Conservation (phyloP, 1,284 basidiomycete species). For the Pseudozyma thailandica region DNA sequence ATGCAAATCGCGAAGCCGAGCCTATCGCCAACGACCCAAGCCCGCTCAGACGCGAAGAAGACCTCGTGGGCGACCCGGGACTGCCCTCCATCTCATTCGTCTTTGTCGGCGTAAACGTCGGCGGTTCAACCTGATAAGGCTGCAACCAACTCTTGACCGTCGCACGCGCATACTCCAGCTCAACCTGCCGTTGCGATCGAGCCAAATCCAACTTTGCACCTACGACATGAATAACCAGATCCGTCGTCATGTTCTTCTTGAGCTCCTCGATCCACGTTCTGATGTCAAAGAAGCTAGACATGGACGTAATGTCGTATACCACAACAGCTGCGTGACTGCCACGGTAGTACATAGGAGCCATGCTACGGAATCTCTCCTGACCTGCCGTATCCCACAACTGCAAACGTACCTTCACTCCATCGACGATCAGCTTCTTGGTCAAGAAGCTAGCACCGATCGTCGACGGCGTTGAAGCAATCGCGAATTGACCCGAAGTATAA, state of each 20-base stretch:
- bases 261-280: constrained; percentile 90
- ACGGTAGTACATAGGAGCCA: constrained; percentile 99
- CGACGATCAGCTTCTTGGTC: constrained; percentile 89
- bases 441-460: constrained; percentile 95
- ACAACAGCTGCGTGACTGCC: constrained; percentile 95
- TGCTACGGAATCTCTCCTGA: constrained; percentile 90
- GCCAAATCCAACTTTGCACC: constrained; percentile 85
- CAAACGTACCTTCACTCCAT: constrained; percentile 84
- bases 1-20: constrained; percentile 29
- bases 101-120: background rate
- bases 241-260: constrained; percentile 78
- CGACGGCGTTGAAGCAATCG: constrained; percentile 70
- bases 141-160: constrained; percentile 70
- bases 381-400: constrained; percentile 93
- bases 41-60: constrained; percentile 80
- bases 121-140: constrained; percentile 26
- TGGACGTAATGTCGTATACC: constrained; percentile 96
- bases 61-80: constrained; percentile 73
- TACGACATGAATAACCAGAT: constrained; percentile 88
- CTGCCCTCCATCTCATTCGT: constrained; percentile 9
- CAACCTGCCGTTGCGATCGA: constrained; percentile 70
- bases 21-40: constrained; percentile 68
- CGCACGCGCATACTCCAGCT: constrained; percentile 79
- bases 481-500: constrained; percentile 80
- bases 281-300: constrained; percentile 87